A percentile compares a stretch with the other conserved stretches of the same genome.
Conservation (phyloP, 1,139 yeast species). For the Protomyces arabidopsidicola region DNA sequence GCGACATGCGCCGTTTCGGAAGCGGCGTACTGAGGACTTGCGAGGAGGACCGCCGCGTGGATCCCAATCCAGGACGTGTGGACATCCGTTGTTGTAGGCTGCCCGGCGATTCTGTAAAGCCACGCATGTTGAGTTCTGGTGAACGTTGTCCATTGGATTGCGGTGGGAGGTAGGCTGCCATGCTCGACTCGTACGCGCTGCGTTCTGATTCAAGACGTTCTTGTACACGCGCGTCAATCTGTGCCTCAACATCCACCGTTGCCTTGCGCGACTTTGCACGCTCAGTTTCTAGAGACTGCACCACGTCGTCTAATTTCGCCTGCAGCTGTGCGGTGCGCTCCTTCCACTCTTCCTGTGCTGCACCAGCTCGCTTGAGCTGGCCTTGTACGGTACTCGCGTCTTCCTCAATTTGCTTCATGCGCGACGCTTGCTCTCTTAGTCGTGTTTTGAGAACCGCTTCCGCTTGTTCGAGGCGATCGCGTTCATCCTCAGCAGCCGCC, state of each 20-base stretch:
- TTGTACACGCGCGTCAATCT: conserved; percentile 9
- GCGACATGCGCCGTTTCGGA: neutral
- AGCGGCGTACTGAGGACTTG: conserved; percentile 4
- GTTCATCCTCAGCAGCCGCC: conserved; percentile 44
- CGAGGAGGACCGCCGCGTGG: neutral
- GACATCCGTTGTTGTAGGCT: neutral
- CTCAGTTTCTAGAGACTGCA: neutral
- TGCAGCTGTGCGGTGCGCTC: conserved; percentile 11
- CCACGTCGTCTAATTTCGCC: neutral
- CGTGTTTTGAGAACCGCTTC: conserved; percentile 38
- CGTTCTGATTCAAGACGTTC: conserved; percentile 13
- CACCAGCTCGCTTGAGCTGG: conserved; percentile 26
- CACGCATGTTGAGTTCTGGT: neutral
- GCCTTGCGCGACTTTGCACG: conserved; percentile 2
- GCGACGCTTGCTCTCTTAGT: conserved; percentile 37
- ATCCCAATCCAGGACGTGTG: conserved; percentile 10
- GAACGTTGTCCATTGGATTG: neutral
- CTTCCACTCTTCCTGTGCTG: conserved; percentile 25
- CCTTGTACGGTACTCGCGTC: conserved; percentile 25
- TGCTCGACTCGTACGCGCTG: neutral
- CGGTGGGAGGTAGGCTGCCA: neutral
- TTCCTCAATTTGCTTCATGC: conserved; percentile 31
- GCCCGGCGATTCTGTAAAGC: conserved; percentile 14
- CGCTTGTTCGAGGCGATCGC: conserved; percentile 31
- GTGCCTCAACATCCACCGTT: neutral